These are phyloP conservation scores for Monosporascus sp. DNA, from an alignment of 2,329 filamentous ascomycete genomes.

Conservation along the genomic window DNA sequence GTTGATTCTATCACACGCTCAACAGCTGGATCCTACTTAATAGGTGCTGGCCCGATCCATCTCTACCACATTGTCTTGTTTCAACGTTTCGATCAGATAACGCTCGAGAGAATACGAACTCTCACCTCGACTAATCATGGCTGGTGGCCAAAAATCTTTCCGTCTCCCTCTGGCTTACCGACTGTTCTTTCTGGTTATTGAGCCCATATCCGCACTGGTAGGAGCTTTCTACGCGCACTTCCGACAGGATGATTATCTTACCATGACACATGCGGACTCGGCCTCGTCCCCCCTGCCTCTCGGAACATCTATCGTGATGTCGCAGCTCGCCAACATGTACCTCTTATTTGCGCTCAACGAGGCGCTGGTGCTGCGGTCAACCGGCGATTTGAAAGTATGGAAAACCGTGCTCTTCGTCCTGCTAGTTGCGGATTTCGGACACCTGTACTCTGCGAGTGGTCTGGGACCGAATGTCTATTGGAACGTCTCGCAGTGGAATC, in stretches of 20 bases:
- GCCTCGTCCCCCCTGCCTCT: conserved; percentile 46
- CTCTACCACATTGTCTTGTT: too few relatives aligned
- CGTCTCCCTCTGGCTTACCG: conserved; percentile 58
- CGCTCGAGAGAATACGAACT: neutral
- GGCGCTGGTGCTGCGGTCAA: conserved; percentile 66
- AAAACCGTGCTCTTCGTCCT: conserved; percentile 59
- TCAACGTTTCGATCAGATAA: too few relatives aligned
- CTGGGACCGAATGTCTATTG: conserved; percentile 61
- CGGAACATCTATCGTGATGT: conserved; percentile 61
- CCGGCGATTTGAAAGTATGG: conserved; percentile 66
- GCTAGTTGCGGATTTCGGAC: conserved; percentile 71
- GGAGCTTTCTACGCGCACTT: conserved; percentile 50
- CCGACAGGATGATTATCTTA: conserved; percentile 52
- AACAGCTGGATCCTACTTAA: too few relatives aligned
- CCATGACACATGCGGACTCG: conserved; percentile 54
- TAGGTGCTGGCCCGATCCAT: too few relatives aligned
- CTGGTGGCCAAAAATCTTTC: conserved; percentile 19
- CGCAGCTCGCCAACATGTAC: conserved; percentile 75
- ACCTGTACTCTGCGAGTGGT: conserved; percentile 60
- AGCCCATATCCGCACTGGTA: conserved; percentile 51
- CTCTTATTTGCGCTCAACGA: conserved; percentile 73
- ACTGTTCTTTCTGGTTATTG: conserved; percentile 70
- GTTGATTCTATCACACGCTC: neutral
- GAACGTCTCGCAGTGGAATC: conserved; percentile 57
- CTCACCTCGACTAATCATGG: conserved; percentile 1